These are phyloP conservation scores for Starmerella stigmatis DNA, from an alignment of 805 yeast species.

Conservation along the genomic window DNA sequence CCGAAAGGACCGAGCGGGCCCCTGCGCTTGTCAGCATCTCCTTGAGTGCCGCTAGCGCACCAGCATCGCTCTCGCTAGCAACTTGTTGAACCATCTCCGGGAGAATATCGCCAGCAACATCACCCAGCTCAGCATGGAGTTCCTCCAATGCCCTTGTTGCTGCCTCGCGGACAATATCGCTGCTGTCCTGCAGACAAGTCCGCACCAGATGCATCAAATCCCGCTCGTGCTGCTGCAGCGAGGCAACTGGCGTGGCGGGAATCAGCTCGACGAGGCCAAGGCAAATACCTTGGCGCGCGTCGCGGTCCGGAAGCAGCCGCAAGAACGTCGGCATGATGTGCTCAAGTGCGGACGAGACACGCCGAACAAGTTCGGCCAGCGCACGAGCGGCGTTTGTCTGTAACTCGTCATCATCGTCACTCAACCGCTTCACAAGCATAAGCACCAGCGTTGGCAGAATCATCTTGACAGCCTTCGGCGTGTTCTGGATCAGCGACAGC, in stretches of 20 bases:
- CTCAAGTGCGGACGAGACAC: slow-evolving; percentile 76
- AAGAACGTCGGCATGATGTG: slow-evolving; percentile 71
- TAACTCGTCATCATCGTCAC: slow-evolving; percentile 67
- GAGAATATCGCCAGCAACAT: slow-evolving; percentile 74
- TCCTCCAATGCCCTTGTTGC: slow-evolving; percentile 88
- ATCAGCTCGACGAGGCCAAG: slow-evolving; percentile 81
- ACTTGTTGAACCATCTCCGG: slow-evolving; percentile 71
- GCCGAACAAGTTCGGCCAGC: slow-evolving; percentile 84
- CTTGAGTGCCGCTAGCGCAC: slow-evolving; percentile 75
- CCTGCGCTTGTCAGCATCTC: slow-evolving; percentile 79
- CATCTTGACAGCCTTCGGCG: slow-evolving; percentile 89
- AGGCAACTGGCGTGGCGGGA: slow-evolving; percentile 48
- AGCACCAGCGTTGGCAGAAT: slow-evolving; percentile 74
- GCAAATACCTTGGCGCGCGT: slow-evolving; percentile 92
- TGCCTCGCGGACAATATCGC: slow-evolving; percentile 68
- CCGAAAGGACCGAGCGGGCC: slow-evolving; percentile 87
- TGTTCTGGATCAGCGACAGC: slow-evolving; percentile 92
- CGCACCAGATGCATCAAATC: slow-evolving; percentile 65
- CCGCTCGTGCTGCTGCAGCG: slow-evolving; percentile 53
- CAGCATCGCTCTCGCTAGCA: slow-evolving; percentile 36
- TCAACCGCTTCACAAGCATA: slow-evolving; percentile 70
- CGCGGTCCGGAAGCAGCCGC: slow-evolving; percentile 61
- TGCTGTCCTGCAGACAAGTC: slow-evolving; percentile 61
- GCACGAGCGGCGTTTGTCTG: slow-evolving; percentile 87
- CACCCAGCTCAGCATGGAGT: slow-evolving; percentile 72